Base-by-base conservation (phyloP, 495 filamentous ascomycete species). In the Penicillium lividum region DNA sequence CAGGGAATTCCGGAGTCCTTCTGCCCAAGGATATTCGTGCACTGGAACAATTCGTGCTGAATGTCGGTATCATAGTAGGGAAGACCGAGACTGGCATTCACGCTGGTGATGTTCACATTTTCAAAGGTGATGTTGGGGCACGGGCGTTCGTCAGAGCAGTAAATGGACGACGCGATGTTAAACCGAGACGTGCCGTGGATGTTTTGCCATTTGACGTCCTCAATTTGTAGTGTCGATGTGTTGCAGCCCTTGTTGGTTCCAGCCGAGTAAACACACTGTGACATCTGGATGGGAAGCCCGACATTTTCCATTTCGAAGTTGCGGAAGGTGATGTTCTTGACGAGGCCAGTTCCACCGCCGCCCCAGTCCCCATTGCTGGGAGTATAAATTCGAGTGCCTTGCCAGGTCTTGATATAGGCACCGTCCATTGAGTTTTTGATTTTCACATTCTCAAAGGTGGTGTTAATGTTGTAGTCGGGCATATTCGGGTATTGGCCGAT, bases 231-330 rank as follows among this genome's bases (percentile, higher is more conserved):
- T 43, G 72, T 77, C 18, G 73, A 80, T 28, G 64, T 68, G 60
- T 85, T 81, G 71, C 82, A 84, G 33, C 57, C 57, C 43, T 66
- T 71, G 51, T 60, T 44, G 45, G 69, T 72, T 25, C 63, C 54
- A 38, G 57, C 64, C 5, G 74, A 77, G 71, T 84, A 86, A 57
- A 84, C 84, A 61, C 83, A 86, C n/a, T 76, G 69, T 8, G 80
- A 80, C 29, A 86, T 73, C 64, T 84, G 82, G 54, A 84, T 82
- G 15, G 82, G 82, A n/a, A 72, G 81, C 73, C 79, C 76, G 61
- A 78, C 78, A 34, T 82, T 73, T 22, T 65, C 60, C 58, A 79
- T 59, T 16, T 59, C 46, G 49, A 83, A 76, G 70, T 83, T 78
- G 34, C 65, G 59, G 65, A 83, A 82, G 6, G 80, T 80, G 28